Evolutionary conservation across 2,329 filamentous ascomycete genomes (phyloP).

Genomic region (Penicillium sp.): DNA sequence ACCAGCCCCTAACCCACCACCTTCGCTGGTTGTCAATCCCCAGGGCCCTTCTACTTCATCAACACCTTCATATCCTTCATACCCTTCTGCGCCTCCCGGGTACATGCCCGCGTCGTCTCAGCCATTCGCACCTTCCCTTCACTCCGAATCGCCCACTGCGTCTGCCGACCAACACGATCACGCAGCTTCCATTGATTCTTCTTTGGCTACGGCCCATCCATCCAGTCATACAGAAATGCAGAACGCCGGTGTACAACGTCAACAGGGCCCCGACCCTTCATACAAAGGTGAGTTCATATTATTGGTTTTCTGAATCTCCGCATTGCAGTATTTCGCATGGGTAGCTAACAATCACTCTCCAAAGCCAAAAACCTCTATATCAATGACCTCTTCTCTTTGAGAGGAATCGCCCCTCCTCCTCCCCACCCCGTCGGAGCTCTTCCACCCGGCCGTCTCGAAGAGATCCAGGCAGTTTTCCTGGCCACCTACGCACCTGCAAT

Average conservation of each 20-base stretch:
- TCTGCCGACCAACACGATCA: conserved; percentile 49
- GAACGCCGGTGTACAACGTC: conserved; percentile 23
- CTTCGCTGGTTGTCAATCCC: conserved; percentile 35
- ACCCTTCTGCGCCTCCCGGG: conserved; percentile 33
- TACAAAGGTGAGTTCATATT: conserved; percentile 17
- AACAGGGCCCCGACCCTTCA: conserved; percentile 15
- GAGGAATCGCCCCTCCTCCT: conserved; percentile 51
- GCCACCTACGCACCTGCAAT: conserved; percentile 68
- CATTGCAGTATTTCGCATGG: background rate
- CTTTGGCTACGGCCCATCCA: conserved; percentile 45
- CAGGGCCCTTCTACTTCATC: conserved; percentile 27
- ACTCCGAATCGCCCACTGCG: conserved; percentile 31
- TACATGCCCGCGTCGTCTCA: conserved; percentile 35
- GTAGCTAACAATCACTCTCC: conserved; percentile 36
- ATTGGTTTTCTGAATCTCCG: background rate
- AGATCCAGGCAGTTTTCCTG: conserved; percentile 63
- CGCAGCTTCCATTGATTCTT: conserved; percentile 56
- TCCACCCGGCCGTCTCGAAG: conserved; percentile 46
- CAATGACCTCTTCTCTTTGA: conserved; percentile 61
- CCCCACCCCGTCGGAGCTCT: conserved; percentile 45
- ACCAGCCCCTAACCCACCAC: conserved; percentile 41
- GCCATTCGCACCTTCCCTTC: conserved; percentile 32
- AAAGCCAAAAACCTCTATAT: conserved; percentile 61
- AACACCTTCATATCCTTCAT: conserved; percentile 28
- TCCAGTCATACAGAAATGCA: conserved; percentile 30